Percentiles rank a stretch among this genome's conserved stretches.
phyloP scores from a whole-genome alignment of 768 basidiomycete genomes.

The Terana coerulea region DNA sequence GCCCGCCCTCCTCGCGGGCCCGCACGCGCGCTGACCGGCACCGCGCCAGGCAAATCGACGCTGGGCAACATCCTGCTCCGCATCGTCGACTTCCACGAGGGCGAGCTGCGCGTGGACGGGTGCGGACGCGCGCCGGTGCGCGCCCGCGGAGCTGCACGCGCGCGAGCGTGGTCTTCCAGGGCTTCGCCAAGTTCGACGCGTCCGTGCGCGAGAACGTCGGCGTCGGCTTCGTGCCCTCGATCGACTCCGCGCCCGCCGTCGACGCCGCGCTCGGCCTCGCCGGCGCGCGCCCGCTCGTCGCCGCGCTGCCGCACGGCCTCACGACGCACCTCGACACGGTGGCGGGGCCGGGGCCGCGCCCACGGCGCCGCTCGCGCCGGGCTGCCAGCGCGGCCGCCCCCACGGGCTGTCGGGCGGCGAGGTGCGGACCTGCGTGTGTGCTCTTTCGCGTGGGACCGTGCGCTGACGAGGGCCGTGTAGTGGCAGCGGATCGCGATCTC shows the following conservation, averaged over 20 bases:
- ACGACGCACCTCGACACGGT: constrained; percentile 68
- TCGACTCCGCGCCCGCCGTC: constrained; percentile 54
- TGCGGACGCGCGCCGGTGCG: constrained; percentile 60
- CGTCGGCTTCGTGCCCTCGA: constrained; percentile 67
- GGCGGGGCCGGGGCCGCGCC: constrained; percentile 38
- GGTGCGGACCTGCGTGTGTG: constrained; percentile 39
- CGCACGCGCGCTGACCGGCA: neutral
- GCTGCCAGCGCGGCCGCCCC: constrained; percentile 34
- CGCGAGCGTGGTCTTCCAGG: constrained; percentile 84
- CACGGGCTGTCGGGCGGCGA: constrained; percentile 85
- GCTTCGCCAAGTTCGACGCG: constrained; percentile 76
- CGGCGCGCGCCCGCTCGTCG: constrained; percentile 63
- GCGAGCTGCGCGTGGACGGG: constrained; percentile 66
- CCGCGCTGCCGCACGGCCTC: constrained; percentile 65
- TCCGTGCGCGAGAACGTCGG: constrained; percentile 83
- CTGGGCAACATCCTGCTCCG: constrained; percentile 79
- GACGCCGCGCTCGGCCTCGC: constrained; percentile 66
- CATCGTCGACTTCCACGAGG: constrained; percentile 69
- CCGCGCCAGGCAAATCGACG: constrained; percentile 72
- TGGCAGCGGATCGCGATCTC: constrained; percentile 88
- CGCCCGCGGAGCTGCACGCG: constrained; percentile 67
- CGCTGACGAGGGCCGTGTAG: constrained; percentile 35
- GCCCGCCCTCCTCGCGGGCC: neutral
- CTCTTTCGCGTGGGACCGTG: neutral
- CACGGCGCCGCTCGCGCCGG: constrained; percentile 28